Evolutionary conservation across 352 stramenopile species (phyloP).

Genomic region (Peronospora belbahrii): DNA sequence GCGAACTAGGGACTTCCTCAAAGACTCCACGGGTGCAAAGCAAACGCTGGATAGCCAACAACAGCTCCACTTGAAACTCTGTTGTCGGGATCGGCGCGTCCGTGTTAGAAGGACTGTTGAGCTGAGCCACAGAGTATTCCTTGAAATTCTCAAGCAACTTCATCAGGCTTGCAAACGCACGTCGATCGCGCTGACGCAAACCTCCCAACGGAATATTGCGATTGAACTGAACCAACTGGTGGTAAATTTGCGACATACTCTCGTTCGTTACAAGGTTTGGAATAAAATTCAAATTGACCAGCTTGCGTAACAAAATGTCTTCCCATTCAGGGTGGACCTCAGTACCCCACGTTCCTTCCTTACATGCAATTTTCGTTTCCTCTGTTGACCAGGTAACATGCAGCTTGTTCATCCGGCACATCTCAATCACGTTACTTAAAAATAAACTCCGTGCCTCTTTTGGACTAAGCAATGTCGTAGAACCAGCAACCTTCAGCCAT

Average conservation of each 20-base stretch:
- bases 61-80: slow-evolving; percentile 73
- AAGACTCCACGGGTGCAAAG: slow-evolving; percentile 78
- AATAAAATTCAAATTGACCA: slow-evolving; percentile 71
- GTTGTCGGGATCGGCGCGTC: slow-evolving; percentile 74
- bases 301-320: slow-evolving; percentile 76
- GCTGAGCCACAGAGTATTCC: slow-evolving; percentile 72
- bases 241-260: slow-evolving; percentile 63
- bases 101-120: slow-evolving; percentile 74
- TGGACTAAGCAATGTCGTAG: slow-evolving; percentile 63
- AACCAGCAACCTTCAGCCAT: slow-evolving; percentile 68
- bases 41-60: slow-evolving; percentile 73
- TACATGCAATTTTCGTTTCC: slow-evolving; percentile 79
- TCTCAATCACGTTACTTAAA: slow-evolving; percentile 82
- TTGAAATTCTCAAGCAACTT: slow-evolving; percentile 82
- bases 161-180: slow-evolving; percentile 73
- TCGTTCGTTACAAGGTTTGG: slow-evolving; percentile 76
- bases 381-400: slow-evolving; percentile 83
- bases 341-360: slow-evolving; percentile 77
- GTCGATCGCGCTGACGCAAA: slow-evolving; percentile 59
- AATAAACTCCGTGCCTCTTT: slow-evolving; percentile 77
- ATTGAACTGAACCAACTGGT: slow-evolving; percentile 82
- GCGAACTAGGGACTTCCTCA: slow-evolving; percentile 78
- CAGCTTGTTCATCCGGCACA: slow-evolving; percentile 85
- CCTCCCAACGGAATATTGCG: slow-evolving; percentile 75
- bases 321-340: slow-evolving; percentile 79